Base-by-base conservation (phyloP, 2,329 filamentous ascomycete species). In the Botryosphaeria dothidea region DNA sequence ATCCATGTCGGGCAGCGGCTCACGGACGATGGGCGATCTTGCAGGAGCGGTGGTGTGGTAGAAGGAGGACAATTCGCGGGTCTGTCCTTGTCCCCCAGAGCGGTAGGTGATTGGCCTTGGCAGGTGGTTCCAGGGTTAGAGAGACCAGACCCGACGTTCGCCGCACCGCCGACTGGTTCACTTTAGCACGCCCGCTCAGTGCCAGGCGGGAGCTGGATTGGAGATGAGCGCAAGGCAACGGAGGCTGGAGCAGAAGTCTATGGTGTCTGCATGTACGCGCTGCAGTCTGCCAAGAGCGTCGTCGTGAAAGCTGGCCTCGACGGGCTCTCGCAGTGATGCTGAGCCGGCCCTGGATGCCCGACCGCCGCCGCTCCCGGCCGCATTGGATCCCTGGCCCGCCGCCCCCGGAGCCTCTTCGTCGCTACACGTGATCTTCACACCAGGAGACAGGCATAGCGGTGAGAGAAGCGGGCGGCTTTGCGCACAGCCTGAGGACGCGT, bases 1-100 rank as follows among this genome's bases (percentile, higher is more conserved):
- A 85, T 97, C 92, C 93, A 96, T 96, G 72, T 76, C 82, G 78
- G 69, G 68, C 46, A 36, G 36, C 17, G 36, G 34, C 61, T 43
- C 48, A 36, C 15, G 17, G 56, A 41, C 56, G 27, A 21, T 11
- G 19, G n/a, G 48, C 27, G 36, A 25, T 19, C 58, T 49, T 27
- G 61, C 46, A 29, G 36, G 25, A 17, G 25, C 38, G 61, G 61
- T 52, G 36, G 58, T 54, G 48, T 36, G 25, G 23, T 31, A 8
- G 61, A 36, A 34, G 56, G 56, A 46, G 56, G 56, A 19, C 27
- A 60, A n/a, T 36, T 46, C 19, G 27, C 8, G 23, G 19, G 56
- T 46, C 27, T 60, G 41, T 45, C 43, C 41, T 45, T 60, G 41
- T 60, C 41, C 41, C n/a, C 54, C 41, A 25, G 41, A 31, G 56